Base-by-base conservation (phyloP, 2,329 filamentous ascomycete species). In the Onygena corvina region DNA sequence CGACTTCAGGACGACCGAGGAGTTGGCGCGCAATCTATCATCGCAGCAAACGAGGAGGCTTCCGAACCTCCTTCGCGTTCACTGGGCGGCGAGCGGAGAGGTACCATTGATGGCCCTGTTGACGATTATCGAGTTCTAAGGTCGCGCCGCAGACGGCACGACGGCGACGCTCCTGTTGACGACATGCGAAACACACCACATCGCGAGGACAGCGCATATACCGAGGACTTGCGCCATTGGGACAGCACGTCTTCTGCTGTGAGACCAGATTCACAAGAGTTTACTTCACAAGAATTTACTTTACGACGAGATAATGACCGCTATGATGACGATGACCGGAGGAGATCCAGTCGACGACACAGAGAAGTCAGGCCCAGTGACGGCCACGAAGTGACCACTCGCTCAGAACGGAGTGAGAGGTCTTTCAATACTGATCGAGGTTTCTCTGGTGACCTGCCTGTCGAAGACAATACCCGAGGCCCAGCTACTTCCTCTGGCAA, bases 211-310 rank as follows among this genome's bases (percentile, higher is more conserved):
- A 23, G 16, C 9, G 18, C 21, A 16, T 27, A 42, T 25, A 5
- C 38, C 1, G 23, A 42, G 18, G 50, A 60, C 31, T 33, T 38
- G 14, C 54, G 54, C 11, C 52, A 57, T 42, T 56, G 53, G 34
- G 55, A 61, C 33, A 53, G 56, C 16, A 54, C 55, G 3, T 27
- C 42, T 47, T 33, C 46, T 2, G 14, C 44, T 4, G 44, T 31
- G 27, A 23, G 16, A 5, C 16, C 44, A 4, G 30, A 34, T n/a
- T 33, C 33, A 31, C n/a, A 27, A 21, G 44, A 31, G n/a, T 8
- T n/a, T 9, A 6, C 44, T 16, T 33, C 44, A 31, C 44, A 35
- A 16, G 4, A 12, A 16, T 12, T 16, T 8, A 35, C n/a, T 16
- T 14, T 14, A 16, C 3, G 14, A 35, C 33, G 33, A 8, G 7